A percentile compares a stretch with the other conserved stretches of the same genome.
Conservation (phyloP, 371 early-diverging fungal species). For the Mucor ambiguus region DNA sequence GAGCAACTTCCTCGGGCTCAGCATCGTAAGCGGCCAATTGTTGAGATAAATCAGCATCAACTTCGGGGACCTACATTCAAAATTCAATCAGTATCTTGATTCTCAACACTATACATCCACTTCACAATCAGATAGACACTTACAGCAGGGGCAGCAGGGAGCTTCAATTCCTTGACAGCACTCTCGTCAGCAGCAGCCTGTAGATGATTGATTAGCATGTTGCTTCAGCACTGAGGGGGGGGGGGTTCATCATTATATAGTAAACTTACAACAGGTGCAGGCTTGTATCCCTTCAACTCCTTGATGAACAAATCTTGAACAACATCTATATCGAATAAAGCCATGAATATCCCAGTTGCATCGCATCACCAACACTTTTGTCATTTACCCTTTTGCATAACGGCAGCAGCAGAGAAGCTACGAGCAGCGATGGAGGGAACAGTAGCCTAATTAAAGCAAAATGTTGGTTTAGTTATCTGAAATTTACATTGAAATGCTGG, state of each 20-base stretch:
- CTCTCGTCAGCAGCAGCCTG: constrained; percentile 47
- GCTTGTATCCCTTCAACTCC: constrained; percentile 60
- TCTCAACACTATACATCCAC: neutral
- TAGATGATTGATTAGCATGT: neutral
- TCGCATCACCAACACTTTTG: neutral
- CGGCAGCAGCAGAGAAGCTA: constrained; percentile 41
- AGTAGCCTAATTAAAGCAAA: constrained; percentile 23
- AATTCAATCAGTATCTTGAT: neutral
- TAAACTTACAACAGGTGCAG: constrained; percentile 46
- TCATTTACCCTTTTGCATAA: constrained; percentile 50
- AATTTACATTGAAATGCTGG: neutral
- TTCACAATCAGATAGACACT: constrained; percentile 9
- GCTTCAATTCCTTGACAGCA: constrained; percentile 54
- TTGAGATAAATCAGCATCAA: constrained; percentile 47
- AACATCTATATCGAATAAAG: constrained; percentile 35
- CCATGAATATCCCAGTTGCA: neutral
- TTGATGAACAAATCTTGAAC: constrained; percentile 54
- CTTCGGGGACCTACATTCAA: constrained; percentile 37
- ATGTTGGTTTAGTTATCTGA: constrained; percentile 17
- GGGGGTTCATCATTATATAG: neutral
- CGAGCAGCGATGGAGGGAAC: constrained; percentile 46
- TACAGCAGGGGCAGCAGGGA: constrained; percentile 54
- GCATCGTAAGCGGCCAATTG: constrained; percentile 53
- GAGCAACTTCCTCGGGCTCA: constrained; percentile 47
- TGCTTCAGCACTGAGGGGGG: neutral